Base-by-base conservation (phyloP, 257 asterid genomes). In the Primulina eburnea region DNA sequence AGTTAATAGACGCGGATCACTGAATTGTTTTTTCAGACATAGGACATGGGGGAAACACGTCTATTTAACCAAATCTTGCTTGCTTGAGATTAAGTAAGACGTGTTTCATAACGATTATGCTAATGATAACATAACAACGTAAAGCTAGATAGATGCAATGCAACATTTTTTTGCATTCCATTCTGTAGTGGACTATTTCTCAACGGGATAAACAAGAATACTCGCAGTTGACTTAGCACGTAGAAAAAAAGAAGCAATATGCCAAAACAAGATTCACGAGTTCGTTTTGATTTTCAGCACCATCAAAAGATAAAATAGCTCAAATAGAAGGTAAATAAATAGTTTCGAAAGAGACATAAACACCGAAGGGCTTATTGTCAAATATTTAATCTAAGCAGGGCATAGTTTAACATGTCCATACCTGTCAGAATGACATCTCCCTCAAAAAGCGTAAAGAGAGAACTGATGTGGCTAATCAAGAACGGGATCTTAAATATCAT, bases 401-500 rank as follows among this genome's bases (percentile, higher is more conserved):
- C 33, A 20, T 4, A n/a, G 24, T n/a, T 50, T 38, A 62, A 4
- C 53, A 43, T 33, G 18, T 53, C 67, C 56, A 5, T 79, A 88
- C 99, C 99, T 74, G 99, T 94, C 68, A 94, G 84, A 69, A 94
- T 89, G 77, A 94, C 83, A 58, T 91, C 99, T 71, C 97, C 97
- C 84, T 91, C 96, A 43, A 91, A 85, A 75, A 94, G 99, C 0
- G 99, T 94, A 83, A 91, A 85, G 77, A 94, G 73, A 60, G 97
- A 91, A 77, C 97, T 91, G 82, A 94, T 91, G 84, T 91, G 91
- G 90, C 97, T 91, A 59, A 94, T 86, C 91, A 94, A 83, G 82
- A 76, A 89, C n/a, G 99, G 99, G 73, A 94, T 91, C 84, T 85
- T 91, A 69, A 94, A 94, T 64, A 94, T 89, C 97, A 94, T 94